phyloP scores from a whole-genome alignment of 2,329 filamentous ascomycete genomes.

The Pestalotiopsis sp. region DNA sequence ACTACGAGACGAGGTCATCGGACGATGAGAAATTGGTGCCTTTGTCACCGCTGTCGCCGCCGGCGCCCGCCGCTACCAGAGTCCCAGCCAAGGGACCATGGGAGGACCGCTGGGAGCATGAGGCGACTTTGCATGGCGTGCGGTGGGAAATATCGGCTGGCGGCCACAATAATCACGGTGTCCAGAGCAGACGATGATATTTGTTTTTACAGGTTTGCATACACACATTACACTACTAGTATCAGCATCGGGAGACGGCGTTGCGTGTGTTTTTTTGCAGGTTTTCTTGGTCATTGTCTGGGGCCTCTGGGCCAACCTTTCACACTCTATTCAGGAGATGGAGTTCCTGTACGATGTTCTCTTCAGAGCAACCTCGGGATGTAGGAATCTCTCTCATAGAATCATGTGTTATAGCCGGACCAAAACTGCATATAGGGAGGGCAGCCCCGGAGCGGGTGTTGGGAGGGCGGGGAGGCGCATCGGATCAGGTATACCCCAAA shows the following conservation, averaged over 20 bases:
- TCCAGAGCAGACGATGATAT: not conserved
- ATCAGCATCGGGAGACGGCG: not conserved
- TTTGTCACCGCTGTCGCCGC: not conserved
- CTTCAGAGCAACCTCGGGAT: no score
- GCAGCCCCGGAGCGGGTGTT: not conserved
- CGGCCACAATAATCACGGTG: not conserved
- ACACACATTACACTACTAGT: not conserved
- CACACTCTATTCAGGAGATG: no score
- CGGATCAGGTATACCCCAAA: conserved; percentile 1
- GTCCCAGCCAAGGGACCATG: not conserved
- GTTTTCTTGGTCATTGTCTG: no score
- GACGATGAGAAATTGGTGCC: not conserved
- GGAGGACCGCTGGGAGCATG: conserved; percentile 5
- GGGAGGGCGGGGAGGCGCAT: not conserved
- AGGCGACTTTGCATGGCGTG: not conserved
- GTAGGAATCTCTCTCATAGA: not conserved
- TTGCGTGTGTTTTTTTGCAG: not conserved
- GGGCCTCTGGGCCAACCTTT: no score
- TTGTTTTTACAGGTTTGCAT: not conserved
- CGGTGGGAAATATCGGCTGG: conserved; percentile 5
- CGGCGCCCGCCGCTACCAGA: not conserved
- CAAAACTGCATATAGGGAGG: not conserved
- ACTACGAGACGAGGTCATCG: not conserved
- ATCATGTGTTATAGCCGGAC: not conserved
- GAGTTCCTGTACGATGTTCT: no score